Base-by-base conservation (phyloP, 1,284 basidiomycete genomes). In the Takashimella koratensis region DNA sequence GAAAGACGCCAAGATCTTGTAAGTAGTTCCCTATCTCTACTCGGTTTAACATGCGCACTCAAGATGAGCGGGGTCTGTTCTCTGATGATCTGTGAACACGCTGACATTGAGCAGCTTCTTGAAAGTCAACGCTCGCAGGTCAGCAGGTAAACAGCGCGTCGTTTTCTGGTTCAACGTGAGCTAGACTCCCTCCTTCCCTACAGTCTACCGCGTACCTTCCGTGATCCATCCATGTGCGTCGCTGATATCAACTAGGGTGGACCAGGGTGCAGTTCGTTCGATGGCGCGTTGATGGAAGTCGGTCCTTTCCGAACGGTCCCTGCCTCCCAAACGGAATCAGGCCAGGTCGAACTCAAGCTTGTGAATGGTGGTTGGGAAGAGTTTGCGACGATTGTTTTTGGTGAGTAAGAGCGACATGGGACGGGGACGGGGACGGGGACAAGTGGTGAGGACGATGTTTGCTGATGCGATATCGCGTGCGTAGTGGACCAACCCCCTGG, bases 231-330 rank as follows among this genome's bases (percentile, higher is more conserved):
- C 26, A 22, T 57, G 23, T 44, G n/a, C n/a, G n/a, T n/a, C n/a
- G n/a, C n/a, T n/a, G n/a, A n/a, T n/a, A n/a, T n/a, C n/a, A n/a
- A n/a, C 10, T 62, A 91, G 88, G 94, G 90, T 42, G 95, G 90
- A 19, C 94, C 91, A 19, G 95, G 96, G 39, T 98, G 95, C 73
- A 96, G 92, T 0, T 93, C 89, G 2, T 97, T 98, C 70, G 95
- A 98, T 67, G 95, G 95, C 4, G 81, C 93, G 27, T 87, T 99
- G 85, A 96, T 99, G 93, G 95, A 99, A 69, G 81, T 95, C 20
- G 95, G 95, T 0, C 94, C 95, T 3, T 95, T 93, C 83, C 80
- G 86, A 52, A 80, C 86, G 62, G 87, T 74, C 21, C 72, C 69
- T 6, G 63, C 62, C 2, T 49, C 53, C 23, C 65, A 68, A 57